Conservation (phyloP, 75 land plant species). For the Picea sitchensis region DNA sequence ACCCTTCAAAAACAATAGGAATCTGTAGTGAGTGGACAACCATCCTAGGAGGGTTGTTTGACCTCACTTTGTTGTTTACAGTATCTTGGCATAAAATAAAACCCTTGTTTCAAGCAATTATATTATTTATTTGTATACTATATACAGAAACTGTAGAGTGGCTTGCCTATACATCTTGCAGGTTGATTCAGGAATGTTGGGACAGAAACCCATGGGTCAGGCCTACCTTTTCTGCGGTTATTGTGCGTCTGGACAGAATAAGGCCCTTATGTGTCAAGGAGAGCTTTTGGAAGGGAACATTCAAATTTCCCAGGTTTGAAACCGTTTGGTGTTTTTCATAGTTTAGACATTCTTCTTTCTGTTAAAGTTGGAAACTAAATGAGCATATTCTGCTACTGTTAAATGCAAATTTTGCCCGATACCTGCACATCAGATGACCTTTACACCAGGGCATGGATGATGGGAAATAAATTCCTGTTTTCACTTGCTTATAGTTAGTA, state of each 20-base stretch:
- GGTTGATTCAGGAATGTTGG: constrained; percentile 81
- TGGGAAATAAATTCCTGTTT: no score
- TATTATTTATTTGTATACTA: not conserved
- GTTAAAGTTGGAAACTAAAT: no score
- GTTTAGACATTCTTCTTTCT: no score
- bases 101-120: not conserved
- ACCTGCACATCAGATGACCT: no score
- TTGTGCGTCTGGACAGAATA: constrained; percentile 59
- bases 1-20: not conserved
- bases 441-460: no score
- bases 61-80: not conserved
- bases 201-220: constrained; percentile 34
- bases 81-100: not conserved
- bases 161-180: constrained; percentile 14
- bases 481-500: no score
- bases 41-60: not conserved
- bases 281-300: constrained; percentile 61
- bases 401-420: no score
- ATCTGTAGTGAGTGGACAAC: not conserved
- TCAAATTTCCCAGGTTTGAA: constrained; percentile 58
- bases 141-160: not conserved
- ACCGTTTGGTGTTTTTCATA: no score
- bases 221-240: constrained; percentile 64
- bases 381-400: no score
- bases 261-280: constrained; percentile 47